These are phyloP conservation scores for Colletotrichum sublineola DNA, from an alignment of 2,329 filamentous ascomycete genomes.

Conservation along the genomic window DNA sequence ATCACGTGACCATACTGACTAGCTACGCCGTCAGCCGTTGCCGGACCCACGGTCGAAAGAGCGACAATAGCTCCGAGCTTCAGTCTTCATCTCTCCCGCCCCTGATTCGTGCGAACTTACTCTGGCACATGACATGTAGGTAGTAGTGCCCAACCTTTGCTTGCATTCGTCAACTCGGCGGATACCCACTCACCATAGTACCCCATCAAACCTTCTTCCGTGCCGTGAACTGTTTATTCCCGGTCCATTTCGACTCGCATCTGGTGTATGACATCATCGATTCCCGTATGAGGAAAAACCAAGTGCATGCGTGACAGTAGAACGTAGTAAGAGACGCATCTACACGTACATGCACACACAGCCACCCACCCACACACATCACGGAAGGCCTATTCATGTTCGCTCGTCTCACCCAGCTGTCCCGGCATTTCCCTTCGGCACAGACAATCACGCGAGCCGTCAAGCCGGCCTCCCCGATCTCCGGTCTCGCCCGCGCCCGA, in stretches of 20 bases:
- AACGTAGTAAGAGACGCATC: background rate
- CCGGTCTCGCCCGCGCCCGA: constrained; percentile 46
- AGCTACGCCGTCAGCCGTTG: background rate
- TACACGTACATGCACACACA: background rate
- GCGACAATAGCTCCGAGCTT: background rate
- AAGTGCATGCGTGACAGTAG: background rate
- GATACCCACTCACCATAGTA: background rate
- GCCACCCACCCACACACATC: background rate
- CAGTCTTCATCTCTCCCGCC: background rate
- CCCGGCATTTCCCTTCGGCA: constrained; percentile 71
- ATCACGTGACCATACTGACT: background rate
- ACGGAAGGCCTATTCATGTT: constrained; percentile 71
- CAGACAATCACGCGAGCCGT: constrained; percentile 44
- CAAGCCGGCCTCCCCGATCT: constrained; percentile 45
- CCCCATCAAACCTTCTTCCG: constrained; percentile 9
- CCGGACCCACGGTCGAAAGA: constrained; percentile 2
- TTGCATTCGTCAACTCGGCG: background rate
- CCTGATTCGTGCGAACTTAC: constrained; percentile 33
- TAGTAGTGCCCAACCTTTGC: background rate
- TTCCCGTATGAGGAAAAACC: background rate
- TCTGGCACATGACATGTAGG: background rate
- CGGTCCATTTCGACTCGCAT: background rate
- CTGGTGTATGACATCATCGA: constrained; percentile 21
- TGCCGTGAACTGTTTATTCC: background rate
- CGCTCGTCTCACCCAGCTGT: constrained; percentile 78